phyloP scores from a whole-genome alignment of 2,329 filamentous ascomycete species.

The Epichloe aotearoae region DNA sequence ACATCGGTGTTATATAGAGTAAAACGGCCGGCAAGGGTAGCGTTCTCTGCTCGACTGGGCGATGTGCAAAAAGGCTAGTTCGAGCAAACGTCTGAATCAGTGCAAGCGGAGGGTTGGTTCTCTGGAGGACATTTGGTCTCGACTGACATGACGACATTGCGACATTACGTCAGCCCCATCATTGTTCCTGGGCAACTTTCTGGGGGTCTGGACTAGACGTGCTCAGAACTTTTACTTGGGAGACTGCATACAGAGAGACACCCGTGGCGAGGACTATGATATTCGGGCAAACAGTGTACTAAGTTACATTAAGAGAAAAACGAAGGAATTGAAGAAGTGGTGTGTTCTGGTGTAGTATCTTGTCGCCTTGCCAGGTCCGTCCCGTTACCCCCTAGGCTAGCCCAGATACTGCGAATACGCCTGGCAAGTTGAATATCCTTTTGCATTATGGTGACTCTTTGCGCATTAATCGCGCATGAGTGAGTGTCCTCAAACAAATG shows the following conservation, averaged over 20 bases:
- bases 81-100: too few species aligned
- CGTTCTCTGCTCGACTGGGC: background rate
- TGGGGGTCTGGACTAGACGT: background rate
- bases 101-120: background rate
- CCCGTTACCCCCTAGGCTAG: conserved; percentile 13
- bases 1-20: background rate
- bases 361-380: conserved; percentile 34
- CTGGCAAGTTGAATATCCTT: conserved; percentile 93
- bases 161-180: background rate
- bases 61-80: too few species aligned
- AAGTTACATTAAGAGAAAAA: background rate
- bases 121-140: too few species aligned
- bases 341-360: background rate
- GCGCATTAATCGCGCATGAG: conserved; percentile 91
- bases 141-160: background rate
- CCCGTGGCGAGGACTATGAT: too few species aligned
- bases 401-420: conserved; percentile 67
- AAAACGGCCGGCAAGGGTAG: background rate
- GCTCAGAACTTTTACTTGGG: background rate
- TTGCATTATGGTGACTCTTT: conserved; percentile 93
- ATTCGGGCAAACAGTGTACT: background rate
- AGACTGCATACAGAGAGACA: too few species aligned
- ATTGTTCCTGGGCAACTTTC: background rate
- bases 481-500: conserved; percentile 80
- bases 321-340: too few species aligned